These are phyloP conservation scores for Fragilaria radians DNA, from an alignment of 108 stramenopile species.

Conservation along the genomic window DNA sequence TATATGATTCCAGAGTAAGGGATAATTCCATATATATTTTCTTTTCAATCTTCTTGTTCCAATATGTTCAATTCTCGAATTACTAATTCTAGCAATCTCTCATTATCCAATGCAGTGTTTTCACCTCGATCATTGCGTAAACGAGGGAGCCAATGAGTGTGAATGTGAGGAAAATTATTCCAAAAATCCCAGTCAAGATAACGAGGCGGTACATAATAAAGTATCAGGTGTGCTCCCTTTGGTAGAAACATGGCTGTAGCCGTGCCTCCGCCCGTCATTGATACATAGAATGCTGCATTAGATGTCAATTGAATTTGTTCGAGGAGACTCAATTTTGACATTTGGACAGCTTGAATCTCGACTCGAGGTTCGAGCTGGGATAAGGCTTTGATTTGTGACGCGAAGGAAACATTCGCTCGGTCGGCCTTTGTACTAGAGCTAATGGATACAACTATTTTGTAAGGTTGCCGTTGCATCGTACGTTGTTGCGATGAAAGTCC, in stretches of 20 bases:
- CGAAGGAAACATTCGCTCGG: background rate
- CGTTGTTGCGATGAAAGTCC: slow-evolving; percentile 1
- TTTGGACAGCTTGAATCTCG: background rate
- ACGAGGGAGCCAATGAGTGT: background rate
- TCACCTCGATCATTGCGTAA: no score
- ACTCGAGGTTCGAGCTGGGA: background rate
- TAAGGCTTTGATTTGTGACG: background rate
- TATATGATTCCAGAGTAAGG: no score
- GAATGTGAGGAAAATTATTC: background rate
- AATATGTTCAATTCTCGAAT: no score
- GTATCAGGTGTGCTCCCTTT: background rate
- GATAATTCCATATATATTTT: no score
- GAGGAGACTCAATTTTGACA: background rate
- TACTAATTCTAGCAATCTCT: no score
- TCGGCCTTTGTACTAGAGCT: background rate
- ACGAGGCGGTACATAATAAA: background rate
- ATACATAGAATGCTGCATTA: background rate
- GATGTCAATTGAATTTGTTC: slow-evolving; percentile 1
- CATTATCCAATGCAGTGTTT: no score
- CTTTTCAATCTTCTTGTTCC: no score
- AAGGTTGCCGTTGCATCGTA: background rate
- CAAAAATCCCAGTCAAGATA: background rate
- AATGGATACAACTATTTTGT: background rate
- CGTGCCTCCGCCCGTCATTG: background rate
- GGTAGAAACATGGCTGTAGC: background rate